Evolutionary conservation across 768 basidiomycete species (phyloP).

Genomic region (Pleurotus ostreatus): DNA sequence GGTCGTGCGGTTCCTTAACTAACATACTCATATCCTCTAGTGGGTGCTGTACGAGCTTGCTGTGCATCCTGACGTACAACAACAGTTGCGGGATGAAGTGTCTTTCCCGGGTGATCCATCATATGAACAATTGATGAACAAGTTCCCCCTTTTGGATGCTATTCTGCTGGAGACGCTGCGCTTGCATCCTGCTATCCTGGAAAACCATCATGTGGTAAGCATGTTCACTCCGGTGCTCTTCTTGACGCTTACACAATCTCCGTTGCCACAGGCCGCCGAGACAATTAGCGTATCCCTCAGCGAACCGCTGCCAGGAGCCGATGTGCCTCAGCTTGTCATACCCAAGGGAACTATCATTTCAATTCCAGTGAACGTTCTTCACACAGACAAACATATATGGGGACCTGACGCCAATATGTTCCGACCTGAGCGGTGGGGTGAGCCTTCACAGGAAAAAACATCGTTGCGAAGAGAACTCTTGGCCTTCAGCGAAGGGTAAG

Average conservation of each 20-base stretch:
- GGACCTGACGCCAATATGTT: slow-evolving; percentile 55
- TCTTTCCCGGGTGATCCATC: slow-evolving; percentile 40
- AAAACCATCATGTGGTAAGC: slow-evolving; percentile 60
- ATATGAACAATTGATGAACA: slow-evolving; percentile 45
- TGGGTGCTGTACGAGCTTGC: slow-evolving; percentile 68
- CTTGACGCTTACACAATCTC: slow-evolving; percentile 9
- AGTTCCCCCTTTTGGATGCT: slow-evolving; percentile 54
- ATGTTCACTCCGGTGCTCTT: not conserved
- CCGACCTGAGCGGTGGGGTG: slow-evolving; percentile 62
- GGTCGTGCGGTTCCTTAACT: not conserved
- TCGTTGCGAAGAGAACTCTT: slow-evolving; percentile 41
- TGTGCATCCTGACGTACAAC: slow-evolving; percentile 45
- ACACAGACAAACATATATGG: slow-evolving; percentile 51
- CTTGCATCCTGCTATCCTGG: slow-evolving; percentile 56
- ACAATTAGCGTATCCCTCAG: slow-evolving; percentile 54
- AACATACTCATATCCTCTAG: slow-evolving; percentile 24
- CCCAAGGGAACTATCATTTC: slow-evolving; percentile 53
- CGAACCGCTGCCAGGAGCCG: slow-evolving; percentile 42
- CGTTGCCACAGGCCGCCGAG: slow-evolving; percentile 37
- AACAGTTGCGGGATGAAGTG: slow-evolving; percentile 52
- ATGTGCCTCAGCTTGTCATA: slow-evolving; percentile 39
- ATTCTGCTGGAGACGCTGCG: slow-evolving; percentile 60
- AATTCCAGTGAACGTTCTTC: slow-evolving; percentile 56
- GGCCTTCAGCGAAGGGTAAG: slow-evolving; percentile 58
- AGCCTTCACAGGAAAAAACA: slow-evolving; percentile 25